These are phyloP conservation scores for Gossypium herbaceum DNA, from an alignment of 345 rosid species.

Conservation along the genomic window DNA sequence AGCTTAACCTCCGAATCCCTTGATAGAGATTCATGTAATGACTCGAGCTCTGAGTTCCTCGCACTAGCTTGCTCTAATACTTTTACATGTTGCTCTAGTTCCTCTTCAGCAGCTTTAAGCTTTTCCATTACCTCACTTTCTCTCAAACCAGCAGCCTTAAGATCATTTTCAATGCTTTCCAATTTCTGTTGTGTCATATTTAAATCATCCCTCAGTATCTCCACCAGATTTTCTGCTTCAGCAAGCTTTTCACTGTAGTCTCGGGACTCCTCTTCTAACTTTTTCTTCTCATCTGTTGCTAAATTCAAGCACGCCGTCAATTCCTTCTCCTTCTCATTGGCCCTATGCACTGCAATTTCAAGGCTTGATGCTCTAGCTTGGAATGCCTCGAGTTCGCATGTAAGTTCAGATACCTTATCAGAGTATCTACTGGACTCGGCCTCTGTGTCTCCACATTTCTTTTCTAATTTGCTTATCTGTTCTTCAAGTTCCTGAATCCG, in stretches of 20 bases:
- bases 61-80: constrained; percentile 52
- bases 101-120: constrained; percentile 73
- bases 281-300: constrained; percentile 61
- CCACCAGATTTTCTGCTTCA: constrained; percentile 68
- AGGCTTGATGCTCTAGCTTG: constrained; percentile 66
- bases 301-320: constrained; percentile 50
- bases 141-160: constrained; percentile 54
- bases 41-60: constrained; percentile 60
- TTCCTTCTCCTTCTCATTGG: constrained; percentile 58
- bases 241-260: constrained; percentile 48
- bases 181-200: constrained; percentile 54
- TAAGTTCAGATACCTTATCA: constrained; percentile 54
- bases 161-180: constrained; percentile 60
- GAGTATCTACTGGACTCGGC: constrained; percentile 50
- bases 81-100: constrained; percentile 50
- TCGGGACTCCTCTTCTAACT: constrained; percentile 51
- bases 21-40: constrained; percentile 45
- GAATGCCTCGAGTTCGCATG: constrained; percentile 66
- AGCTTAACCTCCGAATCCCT: constrained; percentile 66
- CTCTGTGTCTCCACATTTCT: constrained; percentile 62
- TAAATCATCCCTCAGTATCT: constrained; percentile 64
- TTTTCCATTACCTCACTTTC: constrained; percentile 64
- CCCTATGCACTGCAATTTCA: constrained; percentile 61
- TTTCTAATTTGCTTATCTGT: constrained; percentile 60
- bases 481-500: constrained; percentile 94